Evolutionary conservation across 768 basidiomycete genomes (phyloP), one percentile per base, ranked within the genome.

Genomic region (Phlebiopsis gigantea): DNA sequence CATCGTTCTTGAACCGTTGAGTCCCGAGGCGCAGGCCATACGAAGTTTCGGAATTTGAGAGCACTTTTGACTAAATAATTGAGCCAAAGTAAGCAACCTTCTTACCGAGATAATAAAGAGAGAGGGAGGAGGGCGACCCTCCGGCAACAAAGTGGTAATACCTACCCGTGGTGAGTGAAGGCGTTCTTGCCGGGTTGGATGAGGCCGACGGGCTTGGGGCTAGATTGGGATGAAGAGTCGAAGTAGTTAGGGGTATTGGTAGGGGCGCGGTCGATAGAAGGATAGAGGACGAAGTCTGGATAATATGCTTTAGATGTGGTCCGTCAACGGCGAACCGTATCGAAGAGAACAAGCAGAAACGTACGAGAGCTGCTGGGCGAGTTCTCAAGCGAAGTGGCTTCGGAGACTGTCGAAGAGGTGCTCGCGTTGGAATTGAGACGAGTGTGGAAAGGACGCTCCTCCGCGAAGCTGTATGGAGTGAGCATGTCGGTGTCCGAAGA

Each of bases 31-130:
- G 64, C 89, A 90, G 30, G 90, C 87, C 57, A 92, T 77, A 61
- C 87, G 84, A 62, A 92, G 79, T 70, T 90, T 90, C 15, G 90
- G 90, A 57, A 92, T 90, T 71, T 90, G 88, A 24, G 82, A 82
- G 63, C 90, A 92, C 50, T 77, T 77, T 54, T 82, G 74, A 41
- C 87, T 90, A 64, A n/a, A n/a, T n/a, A n/a, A n/a, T n/a, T n/a
- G n/a, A n/a, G n/a, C n/a, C 44, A 61, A 19, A 51, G 31, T 26
- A 46, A 56, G 48, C 8, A 24, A 9, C 17, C 12, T n/a, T 10
- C 48, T 28, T 50, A 30, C n/a, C n/a, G n/a, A n/a, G n/a, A n/a
- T n/a, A n/a, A n/a, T n/a, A n/a, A 8, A 46, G 3, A 22, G 22
- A 46, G n/a, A 22, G 22, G 42, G 26, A 22, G 21, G 15, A 12